Conservation (phyloP, 2,329 filamentous ascomycete genomes). For the Hyphodiscus sp. region DNA sequence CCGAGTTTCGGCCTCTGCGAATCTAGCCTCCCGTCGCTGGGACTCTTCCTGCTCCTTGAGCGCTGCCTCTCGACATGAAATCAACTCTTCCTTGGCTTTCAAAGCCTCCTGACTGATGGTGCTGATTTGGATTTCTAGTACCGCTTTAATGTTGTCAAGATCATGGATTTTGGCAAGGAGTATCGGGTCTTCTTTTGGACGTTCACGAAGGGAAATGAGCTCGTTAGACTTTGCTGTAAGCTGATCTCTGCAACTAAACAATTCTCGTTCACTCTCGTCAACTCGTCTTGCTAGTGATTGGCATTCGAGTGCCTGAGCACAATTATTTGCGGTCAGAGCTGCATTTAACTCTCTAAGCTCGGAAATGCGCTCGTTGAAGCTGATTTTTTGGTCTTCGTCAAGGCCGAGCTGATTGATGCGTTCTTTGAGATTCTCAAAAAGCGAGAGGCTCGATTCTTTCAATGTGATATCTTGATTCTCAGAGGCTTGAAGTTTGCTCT, state of each 20-base stretch:
- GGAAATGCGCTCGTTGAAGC: conserved; percentile 16
- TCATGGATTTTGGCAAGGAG: conserved; percentile 16
- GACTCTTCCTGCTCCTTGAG: conserved; percentile 8
- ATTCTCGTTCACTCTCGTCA: conserved; percentile 13
- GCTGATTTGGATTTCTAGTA: conserved; percentile 25
- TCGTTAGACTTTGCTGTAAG: conserved; percentile 18
- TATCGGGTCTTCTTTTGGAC: conserved; percentile 17
- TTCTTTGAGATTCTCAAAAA: conserved; percentile 18
- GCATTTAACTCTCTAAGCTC: conserved; percentile 19
- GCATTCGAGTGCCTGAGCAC: conserved; percentile 10
- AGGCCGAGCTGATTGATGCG: conserved; percentile 14
- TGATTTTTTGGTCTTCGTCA: conserved; percentile 13
- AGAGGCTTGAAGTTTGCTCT: conserved; percentile 9
- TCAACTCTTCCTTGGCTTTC: conserved; percentile 11
- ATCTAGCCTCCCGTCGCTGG: conserved; percentile 8
- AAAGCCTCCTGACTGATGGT: conserved; percentile 30
- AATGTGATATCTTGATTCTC: conserved; percentile 4
- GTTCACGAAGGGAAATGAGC: conserved; percentile 10
- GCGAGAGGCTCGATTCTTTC: conserved; percentile 11
- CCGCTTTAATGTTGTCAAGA: conserved; percentile 19
- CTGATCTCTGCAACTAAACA: conserved; percentile 13
- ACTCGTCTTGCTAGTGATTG: conserved; percentile 9
- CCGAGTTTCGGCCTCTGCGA: conserved; percentile 11
- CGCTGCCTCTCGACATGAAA: conserved; percentile 4
- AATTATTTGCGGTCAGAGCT: conserved; percentile 10